Evolutionary conservation across 1,139 yeast species (phyloP), one percentile per base, ranked within the genome.

Genomic region (Yamadazyma mexicana): DNA sequence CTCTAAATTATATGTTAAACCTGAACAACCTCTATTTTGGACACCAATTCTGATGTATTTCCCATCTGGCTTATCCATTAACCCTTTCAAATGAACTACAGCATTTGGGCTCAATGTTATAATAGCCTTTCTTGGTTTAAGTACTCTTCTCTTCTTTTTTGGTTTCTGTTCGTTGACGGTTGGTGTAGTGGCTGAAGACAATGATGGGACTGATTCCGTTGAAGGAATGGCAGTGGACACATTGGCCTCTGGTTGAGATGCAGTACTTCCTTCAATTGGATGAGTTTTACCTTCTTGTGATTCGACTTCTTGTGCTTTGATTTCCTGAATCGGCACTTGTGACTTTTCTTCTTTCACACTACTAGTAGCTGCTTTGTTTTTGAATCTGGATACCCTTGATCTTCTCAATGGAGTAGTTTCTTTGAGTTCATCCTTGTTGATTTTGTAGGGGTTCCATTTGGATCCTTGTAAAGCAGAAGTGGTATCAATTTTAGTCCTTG

Each of bases 21-120:
- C 98, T 0, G 98, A 91, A 60, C 98, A 92, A 3, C 98, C 98
- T 62, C 97, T 76, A 62, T 92, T 92, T 51, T 81, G 80, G n/a
- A 94, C 98, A 4, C 98, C 96, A 16, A 92, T 84, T 54, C 97
- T 75, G 41, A 92, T 88, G 58, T 88, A 71, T 63, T 92, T 82
- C 18, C 98, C 98, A 34, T 80, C 79, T 3, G 98, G 98, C 50
- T 83, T 87, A 43, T 83, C 77, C 49, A 85, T 65, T 29, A 92
- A 69, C 1, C 73, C 78, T 43, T 68, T 69, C 46, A 92, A 68
- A 62, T 92, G 97, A 5, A 63, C 61, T 3, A 88, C 69, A 0
- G 98, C 98, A 38, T 71, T 76, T 3, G 87, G 77, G 0, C 92
- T 73, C 39, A 92, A 72, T 4, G 94, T 77, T 37, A 92, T 88